Conservation (phyloP, 2,329 filamentous ascomycete genomes). For the Apiospora marii region DNA sequence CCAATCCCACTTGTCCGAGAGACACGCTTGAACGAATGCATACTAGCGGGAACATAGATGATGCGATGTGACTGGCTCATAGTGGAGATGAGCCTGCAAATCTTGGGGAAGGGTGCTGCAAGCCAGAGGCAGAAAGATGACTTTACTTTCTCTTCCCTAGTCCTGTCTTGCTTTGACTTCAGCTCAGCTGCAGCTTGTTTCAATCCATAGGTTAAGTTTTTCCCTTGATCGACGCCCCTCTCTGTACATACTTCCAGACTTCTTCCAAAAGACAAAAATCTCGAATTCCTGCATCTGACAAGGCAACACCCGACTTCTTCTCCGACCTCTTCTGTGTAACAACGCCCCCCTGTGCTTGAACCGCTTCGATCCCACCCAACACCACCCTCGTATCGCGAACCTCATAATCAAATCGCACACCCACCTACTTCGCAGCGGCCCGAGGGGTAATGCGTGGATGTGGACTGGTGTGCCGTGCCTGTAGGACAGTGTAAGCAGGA, state of each 20-base stretch:
- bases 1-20: slow-evolving; percentile 3
- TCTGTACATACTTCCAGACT: background rate
- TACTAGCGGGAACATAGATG: slow-evolving; percentile 24
- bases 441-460: slow-evolving; percentile 3
- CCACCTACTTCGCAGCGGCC: background rate
- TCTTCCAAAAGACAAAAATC: background rate
- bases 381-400: slow-evolving; percentile 7
- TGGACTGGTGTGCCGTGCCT: background rate
- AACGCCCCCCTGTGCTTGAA: slow-evolving; percentile 16
- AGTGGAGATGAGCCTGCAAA: slow-evolving; percentile 19
- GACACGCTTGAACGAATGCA: slow-evolving; percentile 5
- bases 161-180: slow-evolving; percentile 20
- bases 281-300: slow-evolving; percentile 18
- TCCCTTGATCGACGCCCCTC: background rate
- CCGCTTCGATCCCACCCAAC: slow-evolving; percentile 1
- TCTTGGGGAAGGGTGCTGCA: slow-evolving; percentile 17
- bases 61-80: slow-evolving; percentile 20
- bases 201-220: slow-evolving; percentile 9
- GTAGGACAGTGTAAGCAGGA: slow-evolving; percentile 15
- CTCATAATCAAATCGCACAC: background rate
- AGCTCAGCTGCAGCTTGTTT: slow-evolving; percentile 20
- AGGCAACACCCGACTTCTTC: slow-evolving; percentile 5
- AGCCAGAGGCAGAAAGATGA: background rate
- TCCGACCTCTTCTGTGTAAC: background rate
- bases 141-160: background rate